Conservation (phyloP, 805 yeast genomes). For the Gaillardinia entomophila region DNA sequence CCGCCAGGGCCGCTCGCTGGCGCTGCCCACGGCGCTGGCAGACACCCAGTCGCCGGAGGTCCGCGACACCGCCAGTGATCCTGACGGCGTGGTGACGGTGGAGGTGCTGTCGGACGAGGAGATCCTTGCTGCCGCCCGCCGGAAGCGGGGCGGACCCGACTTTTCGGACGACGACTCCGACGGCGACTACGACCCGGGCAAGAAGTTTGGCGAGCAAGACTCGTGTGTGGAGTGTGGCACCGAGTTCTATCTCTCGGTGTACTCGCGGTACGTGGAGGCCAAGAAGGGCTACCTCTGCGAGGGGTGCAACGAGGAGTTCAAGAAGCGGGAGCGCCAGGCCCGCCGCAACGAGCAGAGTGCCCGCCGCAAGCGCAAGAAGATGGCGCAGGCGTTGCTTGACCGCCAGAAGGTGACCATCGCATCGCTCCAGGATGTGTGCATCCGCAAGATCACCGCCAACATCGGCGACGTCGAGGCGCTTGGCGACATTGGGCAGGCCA, state of each 20-base stretch:
- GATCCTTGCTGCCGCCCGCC: neutral
- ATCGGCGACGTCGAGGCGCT: conserved; percentile 73
- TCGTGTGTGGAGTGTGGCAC: conserved; percentile 59
- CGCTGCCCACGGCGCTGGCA: neutral
- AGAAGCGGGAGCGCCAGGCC: conserved; percentile 38
- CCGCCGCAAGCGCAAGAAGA: conserved; percentile 66
- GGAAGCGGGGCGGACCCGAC: conserved; percentile 12
- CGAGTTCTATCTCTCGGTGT: conserved; percentile 58
- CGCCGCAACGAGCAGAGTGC: conserved; percentile 55
- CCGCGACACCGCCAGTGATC: neutral
- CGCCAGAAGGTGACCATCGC: conserved; percentile 58
- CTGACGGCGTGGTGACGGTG: conserved; percentile 25
- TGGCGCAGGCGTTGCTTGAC: conserved; percentile 82
- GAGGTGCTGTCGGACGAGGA: neutral
- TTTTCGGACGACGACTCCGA: conserved; percentile 20
- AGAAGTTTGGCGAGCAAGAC: conserved; percentile 48
- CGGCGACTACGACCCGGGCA: conserved; percentile 11
- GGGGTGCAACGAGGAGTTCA: conserved; percentile 43
- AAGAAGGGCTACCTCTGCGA: conserved; percentile 65
- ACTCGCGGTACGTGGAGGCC: conserved; percentile 47
- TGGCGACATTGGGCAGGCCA: conserved; percentile 79
- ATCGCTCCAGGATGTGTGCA: conserved; percentile 77
- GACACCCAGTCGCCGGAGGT: neutral
- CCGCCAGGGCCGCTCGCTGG: conserved; percentile 2
- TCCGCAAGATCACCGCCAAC: conserved; percentile 56